Percentiles rank a stretch among this genome's conserved stretches.
These are phyloP conservation scores for Talaromyces atroroseus DNA, from an alignment of 2,329 filamentous ascomycete species.

Conservation along the genomic window DNA sequence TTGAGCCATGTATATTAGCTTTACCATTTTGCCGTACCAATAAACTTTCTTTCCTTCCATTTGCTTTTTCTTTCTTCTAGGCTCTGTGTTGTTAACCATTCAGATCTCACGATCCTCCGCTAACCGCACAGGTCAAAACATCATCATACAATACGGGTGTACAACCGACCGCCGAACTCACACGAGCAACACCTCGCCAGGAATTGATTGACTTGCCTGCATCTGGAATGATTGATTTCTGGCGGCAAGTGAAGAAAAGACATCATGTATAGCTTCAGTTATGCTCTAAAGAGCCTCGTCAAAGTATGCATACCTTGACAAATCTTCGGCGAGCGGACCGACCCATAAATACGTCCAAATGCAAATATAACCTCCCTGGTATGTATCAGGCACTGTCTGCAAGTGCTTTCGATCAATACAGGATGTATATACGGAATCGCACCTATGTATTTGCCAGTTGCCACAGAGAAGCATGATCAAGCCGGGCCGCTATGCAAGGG, in stretches of 20 bases:
- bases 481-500: slow-evolving; percentile 25
- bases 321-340: background rate
- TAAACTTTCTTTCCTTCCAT: background rate
- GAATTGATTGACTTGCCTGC: background rate
- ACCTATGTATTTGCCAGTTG: slow-evolving; percentile 13
- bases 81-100: background rate
- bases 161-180: background rate
- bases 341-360: background rate
- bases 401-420: background rate
- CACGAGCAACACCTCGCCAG: background rate
- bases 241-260: background rate
- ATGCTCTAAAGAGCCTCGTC: background rate
- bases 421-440: background rate
- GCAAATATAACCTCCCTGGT: slow-evolving; percentile 3
- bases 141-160: background rate
- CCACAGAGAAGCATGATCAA: slow-evolving; percentile 20
- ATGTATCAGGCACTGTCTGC: slow-evolving; percentile 4
- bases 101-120: background rate
- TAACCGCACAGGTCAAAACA: slow-evolving; percentile 1
- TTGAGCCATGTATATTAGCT: background rate
- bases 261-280: background rate
- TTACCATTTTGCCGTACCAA: background rate
- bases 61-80: background rate
- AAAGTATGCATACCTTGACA: slow-evolving; percentile 1
- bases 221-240: background rate